A percentile compares a stretch with the other conserved stretches of the same genome.
Evolutionary conservation across 108 stramenopile genomes (phyloP).

Genomic region (Cyclotella sp.): DNA sequence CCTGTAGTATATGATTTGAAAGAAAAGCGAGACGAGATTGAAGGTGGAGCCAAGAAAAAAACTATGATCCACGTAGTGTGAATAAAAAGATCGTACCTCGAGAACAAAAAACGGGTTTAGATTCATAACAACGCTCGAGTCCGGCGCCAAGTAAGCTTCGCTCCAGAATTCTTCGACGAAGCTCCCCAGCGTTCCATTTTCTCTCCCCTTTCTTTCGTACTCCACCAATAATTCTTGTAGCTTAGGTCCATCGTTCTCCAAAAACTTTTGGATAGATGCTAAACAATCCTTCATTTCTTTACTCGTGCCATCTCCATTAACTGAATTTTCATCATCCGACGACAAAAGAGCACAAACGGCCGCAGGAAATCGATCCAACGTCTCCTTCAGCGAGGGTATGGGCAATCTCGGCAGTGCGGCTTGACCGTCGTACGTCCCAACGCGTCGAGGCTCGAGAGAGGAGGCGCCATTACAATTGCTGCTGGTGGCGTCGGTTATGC

Average conservation of each 20-base stretch:
- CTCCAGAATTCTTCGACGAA: conserved; percentile 92
- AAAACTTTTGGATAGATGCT: conserved; percentile 40
- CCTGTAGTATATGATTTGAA: conserved; percentile 12
- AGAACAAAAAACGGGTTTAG: conserved; percentile 90
- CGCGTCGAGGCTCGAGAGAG: background rate
- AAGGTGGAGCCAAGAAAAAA: background rate
- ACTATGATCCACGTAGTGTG: too few species aligned
- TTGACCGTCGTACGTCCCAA: conserved; percentile 61
- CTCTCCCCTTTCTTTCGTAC: conserved; percentile 66
- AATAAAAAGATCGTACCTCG: too few species aligned
- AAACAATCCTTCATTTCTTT: conserved; percentile 45
- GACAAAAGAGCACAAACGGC: conserved; percentile 62
- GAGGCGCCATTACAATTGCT: background rate
- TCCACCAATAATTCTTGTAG: conserved; percentile 74
- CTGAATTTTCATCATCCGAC: conserved; percentile 5
- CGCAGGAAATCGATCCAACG: conserved; percentile 62
- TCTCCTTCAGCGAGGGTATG: conserved; percentile 82
- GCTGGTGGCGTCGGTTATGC: background rate
- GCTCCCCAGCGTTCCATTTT: conserved; percentile 60
- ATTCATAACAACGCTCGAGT: conserved; percentile 81
- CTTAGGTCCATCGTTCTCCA: conserved; percentile 59
- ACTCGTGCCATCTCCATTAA: background rate
- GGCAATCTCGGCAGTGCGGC: conserved; percentile 67
- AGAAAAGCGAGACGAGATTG: background rate
- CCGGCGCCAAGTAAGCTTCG: conserved; percentile 86